Conservation (phyloP, 129 eudicot genomes). For the Daucus carota region DH1_v3.0 NC_030383.2:4187501-4188000, state of each 20-base stretch:
- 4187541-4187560: conserved; percentile 85
- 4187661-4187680: conserved; percentile 91
- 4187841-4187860: conserved; percentile 75
- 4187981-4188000: conserved; percentile 75
- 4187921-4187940: conserved; percentile 64
- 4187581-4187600: conserved; percentile 70
- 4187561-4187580: conserved; percentile 62
- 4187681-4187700: conserved; percentile 78
- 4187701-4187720: conserved; percentile 75
- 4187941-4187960: conserved; percentile 66
- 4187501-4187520: conserved; percentile 73
- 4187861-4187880: conserved; percentile 47
- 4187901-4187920: conserved; percentile 70
- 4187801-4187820: conserved; percentile 90
- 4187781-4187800: conserved; percentile 70
- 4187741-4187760: conserved; percentile 71
- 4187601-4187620: conserved; percentile 68
- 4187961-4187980: conserved; percentile 67
- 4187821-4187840: conserved; percentile 55
- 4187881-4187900: conserved; percentile 44
- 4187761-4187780: conserved; percentile 52
- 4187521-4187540: conserved; percentile 82
- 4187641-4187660: conserved; percentile 89
- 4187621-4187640: conserved; percentile 66
- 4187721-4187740: conserved; percentile 91